Evolutionary conservation across 441 rosid species (phyloP).

Genomic region (Gossypium aridum): DNA sequence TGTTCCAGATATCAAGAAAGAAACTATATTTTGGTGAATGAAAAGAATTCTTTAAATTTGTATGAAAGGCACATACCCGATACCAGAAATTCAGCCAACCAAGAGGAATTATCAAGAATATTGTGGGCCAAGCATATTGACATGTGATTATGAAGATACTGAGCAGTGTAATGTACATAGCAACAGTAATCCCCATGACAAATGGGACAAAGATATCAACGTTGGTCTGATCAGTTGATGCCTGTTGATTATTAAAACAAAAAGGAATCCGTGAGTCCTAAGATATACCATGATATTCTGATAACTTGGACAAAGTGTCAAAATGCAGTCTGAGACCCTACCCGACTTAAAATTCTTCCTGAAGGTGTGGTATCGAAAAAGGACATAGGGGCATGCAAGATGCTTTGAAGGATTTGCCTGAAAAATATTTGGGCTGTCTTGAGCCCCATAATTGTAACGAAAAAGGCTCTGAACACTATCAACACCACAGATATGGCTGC

Average conservation of each 20-base stretch:
- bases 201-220: conserved; percentile 82
- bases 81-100: conserved; percentile 86
- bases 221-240: conserved; percentile 83
- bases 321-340: conserved; percentile 20
- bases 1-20: neutral
- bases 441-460: conserved; percentile 64
- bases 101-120: conserved; percentile 73
- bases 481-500: conserved; percentile 53
- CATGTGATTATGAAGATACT: conserved; percentile 86
- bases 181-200: conserved; percentile 38
- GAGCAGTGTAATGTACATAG: conserved; percentile 72
- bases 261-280: conserved; percentile 1
- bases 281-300: conserved; percentile 2
- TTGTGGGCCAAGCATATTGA: conserved; percentile 91
- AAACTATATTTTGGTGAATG: neutral
- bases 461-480: conserved; percentile 43
- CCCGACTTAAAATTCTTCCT: conserved; percentile 89
- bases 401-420: conserved; percentile 59
- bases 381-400: conserved; percentile 94
- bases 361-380: conserved; percentile 96
- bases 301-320: neutral
- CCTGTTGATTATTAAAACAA: conserved; percentile 40
- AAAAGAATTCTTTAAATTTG: neutral
- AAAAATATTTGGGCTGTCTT: conserved; percentile 82
- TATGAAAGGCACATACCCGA: conserved; percentile 45